Base-by-base conservation (phyloP, 225 moss, liverwort and hornwort genomes). In the Pleurozium schreberi region DNA sequence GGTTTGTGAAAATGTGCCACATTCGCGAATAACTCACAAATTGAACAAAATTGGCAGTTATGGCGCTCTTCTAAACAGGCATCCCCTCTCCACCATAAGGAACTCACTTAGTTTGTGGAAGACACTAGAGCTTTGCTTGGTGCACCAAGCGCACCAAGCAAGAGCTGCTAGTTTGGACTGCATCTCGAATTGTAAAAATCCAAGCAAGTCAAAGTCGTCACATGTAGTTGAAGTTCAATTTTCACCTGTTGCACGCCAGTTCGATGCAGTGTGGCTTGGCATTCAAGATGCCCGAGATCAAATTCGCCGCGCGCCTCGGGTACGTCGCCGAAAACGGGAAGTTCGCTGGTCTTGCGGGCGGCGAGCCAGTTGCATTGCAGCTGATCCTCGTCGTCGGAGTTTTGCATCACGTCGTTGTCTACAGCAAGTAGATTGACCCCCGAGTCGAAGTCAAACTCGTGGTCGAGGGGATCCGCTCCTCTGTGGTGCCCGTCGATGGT, bases 301-400 rank as follows among this genome's bases (percentile, higher is more conserved):
- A 14, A 76, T 52, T 73, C 71, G 28, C 17, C 17, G 25, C 14
- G 15, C 6, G 3, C 71, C 28, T 88, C 69, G 27, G 79, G 47
- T 43, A 59, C 22, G 30, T 93, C 88, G 4, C 91, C 93, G n/a
- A 88, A 88, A 57, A 93, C 87, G 60, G 88, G 90, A 12, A 88
- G 84, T 57, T 88, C 71, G 68, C 68, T 84, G 17, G 86, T 91
- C 50, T 88, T 74, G 16, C 91, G 71, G 49, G 88, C 91, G 18
- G 79, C 89, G 23, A 87, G 53, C 80, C 83, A 88, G 50, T 75
- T 70, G 76, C 89, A 73, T 81, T 89, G 91, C 21, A 90, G 84
- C 57, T 87, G 85, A 19, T 90, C 90, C 66, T 93, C 86, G 43
- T 93, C 91, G 63, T 91, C 91, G 58, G 87, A 90, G 65, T 75